phyloP scores from a whole-genome alignment of 495 filamentous ascomycete species.

The Tetracladium setigerum region DNA sequence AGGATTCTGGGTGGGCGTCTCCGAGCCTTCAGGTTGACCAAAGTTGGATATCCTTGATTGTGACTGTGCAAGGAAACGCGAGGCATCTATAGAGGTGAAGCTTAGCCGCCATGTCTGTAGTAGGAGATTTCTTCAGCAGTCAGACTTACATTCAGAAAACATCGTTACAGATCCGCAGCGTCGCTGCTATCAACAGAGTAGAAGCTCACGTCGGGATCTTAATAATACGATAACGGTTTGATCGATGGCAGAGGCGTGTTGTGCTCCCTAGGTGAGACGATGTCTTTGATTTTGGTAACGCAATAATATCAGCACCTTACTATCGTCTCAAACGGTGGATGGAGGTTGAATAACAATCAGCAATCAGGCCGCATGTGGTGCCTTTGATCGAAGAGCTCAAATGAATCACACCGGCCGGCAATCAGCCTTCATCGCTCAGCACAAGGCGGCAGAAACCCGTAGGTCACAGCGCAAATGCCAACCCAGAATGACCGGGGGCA shows the following conservation, averaged over 20 bases:
- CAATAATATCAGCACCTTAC: too few species aligned
- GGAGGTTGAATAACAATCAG: too few species aligned
- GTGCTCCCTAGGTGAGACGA: too few species aligned
- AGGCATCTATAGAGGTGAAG: conserved; percentile 64
- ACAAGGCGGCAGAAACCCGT: too few species aligned
- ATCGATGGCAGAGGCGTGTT: not conserved
- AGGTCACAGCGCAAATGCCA: too few species aligned
- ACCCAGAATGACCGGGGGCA: too few species aligned
- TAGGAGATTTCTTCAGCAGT: not conserved
- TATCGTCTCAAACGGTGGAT: too few species aligned
- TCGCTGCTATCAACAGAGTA: not conserved
- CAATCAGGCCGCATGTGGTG: too few species aligned
- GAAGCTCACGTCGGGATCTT: not conserved
- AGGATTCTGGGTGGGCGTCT: conserved; percentile 31
- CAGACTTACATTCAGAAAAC: conserved; percentile 93
- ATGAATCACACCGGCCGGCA: too few species aligned
- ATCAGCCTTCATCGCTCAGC: too few species aligned
- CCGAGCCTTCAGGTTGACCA: conserved; percentile 51
- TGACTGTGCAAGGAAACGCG: conserved; percentile 93
- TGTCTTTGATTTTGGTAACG: too few species aligned
- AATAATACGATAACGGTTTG: conserved; percentile 6
- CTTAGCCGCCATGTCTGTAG: not conserved
- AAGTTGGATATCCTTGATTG: conserved; percentile 72
- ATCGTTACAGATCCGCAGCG: conserved; percentile 35
- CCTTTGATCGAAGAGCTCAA: too few species aligned